Percentiles rank a stretch among this genome's conserved stretches.
Conservation (phyloP, 306 rosid species). For the Prunus davidiana region DNA sequence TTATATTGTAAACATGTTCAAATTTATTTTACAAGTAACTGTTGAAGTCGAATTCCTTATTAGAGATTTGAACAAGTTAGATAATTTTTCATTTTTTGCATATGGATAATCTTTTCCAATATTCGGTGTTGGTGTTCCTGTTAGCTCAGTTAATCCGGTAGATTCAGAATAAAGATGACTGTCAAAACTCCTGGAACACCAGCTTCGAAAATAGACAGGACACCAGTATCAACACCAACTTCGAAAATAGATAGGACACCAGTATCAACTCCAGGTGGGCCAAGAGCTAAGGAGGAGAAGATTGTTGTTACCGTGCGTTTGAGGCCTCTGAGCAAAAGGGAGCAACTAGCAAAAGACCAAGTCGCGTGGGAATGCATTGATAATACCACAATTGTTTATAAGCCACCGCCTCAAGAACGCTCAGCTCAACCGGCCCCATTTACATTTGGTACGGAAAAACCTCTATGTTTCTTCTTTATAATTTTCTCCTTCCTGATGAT, state of each 20-base stretch:
- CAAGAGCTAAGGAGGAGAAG: slow-evolving; percentile 76
- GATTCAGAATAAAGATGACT: slow-evolving; percentile 49
- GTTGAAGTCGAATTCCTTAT: neutral
- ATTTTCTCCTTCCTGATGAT: neutral
- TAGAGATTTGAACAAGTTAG: neutral
- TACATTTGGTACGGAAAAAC: slow-evolving; percentile 66
- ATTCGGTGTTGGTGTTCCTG: slow-evolving; percentile 5
- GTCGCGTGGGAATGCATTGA: slow-evolving; percentile 96
- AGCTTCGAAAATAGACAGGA: slow-evolving; percentile 71
- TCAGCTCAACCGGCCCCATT: slow-evolving; percentile 62
- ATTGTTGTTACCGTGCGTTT: slow-evolving; percentile 93
- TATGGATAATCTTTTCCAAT: neutral
- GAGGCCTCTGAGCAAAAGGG: slow-evolving; percentile 85
- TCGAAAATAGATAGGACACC: slow-evolving; percentile 88
- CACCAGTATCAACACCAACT: slow-evolving; percentile 77
- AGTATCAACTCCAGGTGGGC: slow-evolving; percentile 81
- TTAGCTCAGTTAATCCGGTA: neutral
- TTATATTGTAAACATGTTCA: neutral
- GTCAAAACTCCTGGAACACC: slow-evolving; percentile 92
- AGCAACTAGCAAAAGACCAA: slow-evolving; percentile 84
- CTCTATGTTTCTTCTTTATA: neutral
- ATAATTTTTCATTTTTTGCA: neutral
- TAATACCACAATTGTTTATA: slow-evolving; percentile 64
- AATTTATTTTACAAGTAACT: neutral
- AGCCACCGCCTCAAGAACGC: slow-evolving; percentile 69